Evolutionary conservation across 306 rosid species (phyloP).

Genomic region (Malus sylvestris): DNA sequence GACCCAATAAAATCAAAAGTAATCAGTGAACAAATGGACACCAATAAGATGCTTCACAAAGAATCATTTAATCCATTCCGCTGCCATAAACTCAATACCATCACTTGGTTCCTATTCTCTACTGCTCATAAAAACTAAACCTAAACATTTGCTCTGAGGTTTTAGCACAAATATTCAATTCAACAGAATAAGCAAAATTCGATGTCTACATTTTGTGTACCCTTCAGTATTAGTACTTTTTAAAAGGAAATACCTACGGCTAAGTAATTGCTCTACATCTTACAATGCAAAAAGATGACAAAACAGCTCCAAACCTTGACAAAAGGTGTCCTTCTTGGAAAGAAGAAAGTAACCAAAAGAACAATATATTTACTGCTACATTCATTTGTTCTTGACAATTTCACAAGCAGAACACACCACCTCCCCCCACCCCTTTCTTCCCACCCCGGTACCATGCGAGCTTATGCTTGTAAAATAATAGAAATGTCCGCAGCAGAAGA

Average conservation of each 20-base stretch:
- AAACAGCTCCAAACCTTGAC: constrained; percentile 4
- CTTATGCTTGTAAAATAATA: not conserved
- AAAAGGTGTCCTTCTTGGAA: not conserved
- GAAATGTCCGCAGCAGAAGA: not conserved
- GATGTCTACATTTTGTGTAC: not conserved
- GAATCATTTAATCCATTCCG: not conserved
- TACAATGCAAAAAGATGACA: not conserved
- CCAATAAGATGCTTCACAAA: not conserved
- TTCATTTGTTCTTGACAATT: not conserved
- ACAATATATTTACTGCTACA: not conserved
- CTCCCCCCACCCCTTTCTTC: no score
- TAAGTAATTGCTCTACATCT: not conserved
- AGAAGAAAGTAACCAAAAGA: not conserved
- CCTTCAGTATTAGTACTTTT: not conserved
- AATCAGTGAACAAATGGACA: not conserved
- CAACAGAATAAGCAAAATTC: not conserved
- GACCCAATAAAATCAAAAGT: not conserved
- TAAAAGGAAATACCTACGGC: not conserved
- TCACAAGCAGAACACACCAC: not conserved
- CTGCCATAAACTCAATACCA: not conserved
- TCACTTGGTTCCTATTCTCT: not conserved
- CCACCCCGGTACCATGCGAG: not conserved
- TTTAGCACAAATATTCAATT: not conserved
- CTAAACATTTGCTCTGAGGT: not conserved
- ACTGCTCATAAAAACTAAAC: not conserved